Evolutionary conservation across 164 flowering plant species (phyloP), one percentile per base, ranked within the genome.

Genomic region (Chimonanthus salicifolius): DNA sequence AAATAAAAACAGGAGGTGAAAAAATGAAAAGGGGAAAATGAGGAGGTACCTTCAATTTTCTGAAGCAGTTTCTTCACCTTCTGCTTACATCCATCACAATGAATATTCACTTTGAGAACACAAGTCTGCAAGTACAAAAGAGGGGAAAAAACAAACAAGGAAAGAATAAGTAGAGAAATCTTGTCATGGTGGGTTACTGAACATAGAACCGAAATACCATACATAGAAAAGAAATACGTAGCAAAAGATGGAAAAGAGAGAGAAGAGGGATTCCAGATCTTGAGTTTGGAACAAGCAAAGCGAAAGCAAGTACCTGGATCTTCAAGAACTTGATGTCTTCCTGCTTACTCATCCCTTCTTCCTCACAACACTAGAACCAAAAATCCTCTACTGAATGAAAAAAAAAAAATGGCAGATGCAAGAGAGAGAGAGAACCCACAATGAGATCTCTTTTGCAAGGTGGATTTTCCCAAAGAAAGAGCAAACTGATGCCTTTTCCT

Each of bases 41-140:
- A 49, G 62, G 15, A 54, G n/a, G 11, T 83, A 90, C 96, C 96
- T n/a, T 91, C 97, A 77, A 91, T 91, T 76, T 88, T 89, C 74
- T 89, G 88, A 80, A 91, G 78, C 81, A 87, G 80, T 79, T 89
- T 91, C 94, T 89, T 91, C 80, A 91, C 97, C 79, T 91, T 88
- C 48, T 85, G 85, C 87, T 87, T 87, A 69, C 97, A 91, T 62
- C 94, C 97, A 78, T 88, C 91, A 82, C 96, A 91, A 82, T 91
- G 96, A 47, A 91, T 89, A 79, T 89, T 86, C 82, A 91, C 96
- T 83, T 91, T 91, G 13, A 91, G 90, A 67, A 81, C 89, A 80
- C 88, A 87, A 73, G 92, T 91, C 60, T 54, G n/a, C 60, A 13
- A 10, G 4, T 10, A n/a, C 48, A 70, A 67, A 7, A 76, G 69